A percentile compares a stretch with the other conserved stretches of the same genome.
Evolutionary conservation across 768 basidiomycete genomes (phyloP).

Genomic region (Auriscalpium microsporum): DNA sequence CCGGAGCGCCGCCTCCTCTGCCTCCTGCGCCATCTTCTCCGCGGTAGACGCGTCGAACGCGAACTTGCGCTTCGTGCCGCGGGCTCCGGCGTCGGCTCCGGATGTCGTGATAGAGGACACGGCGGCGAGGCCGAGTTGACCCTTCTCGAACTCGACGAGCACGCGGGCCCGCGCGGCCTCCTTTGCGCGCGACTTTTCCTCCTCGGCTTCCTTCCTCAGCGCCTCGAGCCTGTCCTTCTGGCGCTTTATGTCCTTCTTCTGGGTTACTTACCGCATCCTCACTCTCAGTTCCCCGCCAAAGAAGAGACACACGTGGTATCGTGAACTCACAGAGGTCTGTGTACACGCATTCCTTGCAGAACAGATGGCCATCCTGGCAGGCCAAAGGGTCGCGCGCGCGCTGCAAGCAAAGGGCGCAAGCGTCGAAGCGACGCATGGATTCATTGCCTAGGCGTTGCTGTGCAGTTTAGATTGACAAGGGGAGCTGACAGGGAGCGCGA

Average conservation of each 20-base stretch:
- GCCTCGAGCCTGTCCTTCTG: constrained; percentile 74
- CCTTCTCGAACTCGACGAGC: constrained; percentile 80
- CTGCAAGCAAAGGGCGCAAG: constrained; percentile 83
- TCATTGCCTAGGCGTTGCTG: constrained; percentile 83
- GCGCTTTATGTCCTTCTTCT: constrained; percentile 90
- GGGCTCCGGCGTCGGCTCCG: constrained; percentile 33
- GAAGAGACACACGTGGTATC: neutral
- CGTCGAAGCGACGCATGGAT: constrained; percentile 87
- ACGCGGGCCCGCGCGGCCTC: constrained; percentile 83
- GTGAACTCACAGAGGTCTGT: constrained; percentile 63
- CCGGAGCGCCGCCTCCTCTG: constrained; percentile 80
- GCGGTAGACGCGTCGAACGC: constrained; percentile 69
- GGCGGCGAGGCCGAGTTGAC: constrained; percentile 65
- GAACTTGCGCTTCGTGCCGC: constrained; percentile 77
- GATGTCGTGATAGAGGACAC: constrained; percentile 33
- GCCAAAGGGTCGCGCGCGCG: constrained; percentile 76
- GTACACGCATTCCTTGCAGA: constrained; percentile 92
- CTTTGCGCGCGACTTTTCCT: constrained; percentile 59
- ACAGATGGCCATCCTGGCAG: constrained; percentile 82
- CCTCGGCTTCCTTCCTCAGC: constrained; percentile 71
- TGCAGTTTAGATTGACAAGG: neutral
- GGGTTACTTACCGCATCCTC: constrained; percentile 46
- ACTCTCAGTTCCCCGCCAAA: neutral
- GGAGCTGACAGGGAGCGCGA: neutral
- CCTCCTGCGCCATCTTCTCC: constrained; percentile 64